A percentile compares a stretch with the other conserved stretches of the same genome.
These are phyloP conservation scores for Rhizopogon sp. DNA, from an alignment of 768 basidiomycete species.

Conservation along the genomic window DNA sequence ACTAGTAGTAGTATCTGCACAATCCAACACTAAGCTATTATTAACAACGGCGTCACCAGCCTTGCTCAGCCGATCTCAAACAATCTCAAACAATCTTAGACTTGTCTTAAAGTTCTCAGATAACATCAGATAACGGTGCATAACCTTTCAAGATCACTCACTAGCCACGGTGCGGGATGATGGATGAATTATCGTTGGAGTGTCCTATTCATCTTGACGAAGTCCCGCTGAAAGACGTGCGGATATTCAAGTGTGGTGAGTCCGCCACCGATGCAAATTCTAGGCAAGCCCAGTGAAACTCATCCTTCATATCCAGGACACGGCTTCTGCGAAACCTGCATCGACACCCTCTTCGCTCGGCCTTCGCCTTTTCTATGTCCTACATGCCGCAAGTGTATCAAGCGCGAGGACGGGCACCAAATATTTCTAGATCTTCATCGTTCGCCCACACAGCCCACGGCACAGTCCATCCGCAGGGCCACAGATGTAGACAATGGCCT, in stretches of 20 bases:
- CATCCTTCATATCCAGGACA: constrained; percentile 19
- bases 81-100: too few relatives aligned
- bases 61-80: too few relatives aligned
- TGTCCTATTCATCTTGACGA: constrained; percentile 27
- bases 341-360: constrained; percentile 15
- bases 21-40: too few relatives aligned
- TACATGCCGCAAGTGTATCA: constrained; percentile 23
- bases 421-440: constrained; percentile 20
- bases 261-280: not conserved
- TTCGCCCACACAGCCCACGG: constrained; percentile 2
- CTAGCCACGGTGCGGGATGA: not conserved
- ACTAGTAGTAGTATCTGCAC: too few relatives aligned
- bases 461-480: not conserved
- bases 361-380: constrained; percentile 15
- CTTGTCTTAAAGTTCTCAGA: too few relatives aligned
- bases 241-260: constrained; percentile 27
- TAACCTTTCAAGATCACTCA: not conserved
- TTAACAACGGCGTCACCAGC: too few relatives aligned
- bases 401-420: constrained; percentile 19
- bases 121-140: not conserved
- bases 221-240: constrained; percentile 21
- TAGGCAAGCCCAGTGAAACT: constrained; percentile 7
- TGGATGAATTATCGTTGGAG: constrained; percentile 21
- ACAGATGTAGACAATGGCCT: constrained; percentile 1
- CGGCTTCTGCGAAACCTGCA: constrained; percentile 26